Evolutionary conservation across 768 basidiomycete genomes (phyloP).

Genomic region (Daedaleopsis nitida): DNA sequence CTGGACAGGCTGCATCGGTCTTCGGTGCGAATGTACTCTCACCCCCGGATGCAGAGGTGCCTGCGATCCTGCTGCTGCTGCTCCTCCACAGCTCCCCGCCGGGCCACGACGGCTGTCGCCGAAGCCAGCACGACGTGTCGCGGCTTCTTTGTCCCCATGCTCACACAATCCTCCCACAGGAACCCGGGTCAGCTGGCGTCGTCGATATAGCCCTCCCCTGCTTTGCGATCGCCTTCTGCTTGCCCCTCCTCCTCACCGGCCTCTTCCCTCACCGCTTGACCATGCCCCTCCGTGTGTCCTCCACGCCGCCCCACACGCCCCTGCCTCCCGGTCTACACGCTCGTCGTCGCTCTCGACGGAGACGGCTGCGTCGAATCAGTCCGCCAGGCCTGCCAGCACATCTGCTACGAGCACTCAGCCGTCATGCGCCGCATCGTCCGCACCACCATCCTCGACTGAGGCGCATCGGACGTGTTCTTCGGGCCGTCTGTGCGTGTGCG

Average conservation of each 20-base stretch:
- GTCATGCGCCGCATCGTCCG: slow-evolving; percentile 32
- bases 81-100: no score
- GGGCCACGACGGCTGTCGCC: no score
- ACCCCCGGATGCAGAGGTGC: no score
- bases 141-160: no score
- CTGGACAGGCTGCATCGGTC: no score
- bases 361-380: slow-evolving; percentile 33
- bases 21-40: no score
- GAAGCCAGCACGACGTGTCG: no score
- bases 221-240: slow-evolving; percentile 30
- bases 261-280: slow-evolving; percentile 28
- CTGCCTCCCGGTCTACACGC: slow-evolving; percentile 34
- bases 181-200: slow-evolving; percentile 27
- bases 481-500: no score
- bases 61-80: no score
- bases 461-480: slow-evolving; percentile 22
- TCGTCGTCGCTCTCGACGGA: slow-evolving; percentile 35
- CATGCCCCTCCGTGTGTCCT: slow-evolving; percentile 33
- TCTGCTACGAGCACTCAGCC: slow-evolving; percentile 30
- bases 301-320: slow-evolving; percentile 26
- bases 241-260: slow-evolving; percentile 32
- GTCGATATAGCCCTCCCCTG: slow-evolving; percentile 32
- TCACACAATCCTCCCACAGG: slow-evolving; percentile 7
- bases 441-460: slow-evolving; percentile 27
- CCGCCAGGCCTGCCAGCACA: slow-evolving; percentile 36